Conservation (phyloP, 2,329 filamentous ascomycete species). For the Scedosporium dehoogii region DNA sequence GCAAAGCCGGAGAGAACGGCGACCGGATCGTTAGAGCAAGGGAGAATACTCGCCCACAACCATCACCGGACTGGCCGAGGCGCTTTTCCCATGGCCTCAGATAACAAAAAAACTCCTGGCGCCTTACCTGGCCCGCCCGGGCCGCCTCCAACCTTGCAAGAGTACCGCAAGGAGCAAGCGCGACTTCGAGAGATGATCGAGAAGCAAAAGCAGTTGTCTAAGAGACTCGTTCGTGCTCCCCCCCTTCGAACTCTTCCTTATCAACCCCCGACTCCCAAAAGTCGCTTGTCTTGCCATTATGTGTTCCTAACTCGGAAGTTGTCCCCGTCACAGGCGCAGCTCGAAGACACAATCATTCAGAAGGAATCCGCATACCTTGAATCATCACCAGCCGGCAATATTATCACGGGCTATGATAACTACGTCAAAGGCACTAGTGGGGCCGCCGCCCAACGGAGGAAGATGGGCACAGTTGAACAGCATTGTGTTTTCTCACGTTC, state of each 20-base stretch:
- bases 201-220: constrained; percentile 27
- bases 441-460: constrained; percentile 52
- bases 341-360: constrained; percentile 73
- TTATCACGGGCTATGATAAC: constrained; percentile 94
- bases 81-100: not conserved
- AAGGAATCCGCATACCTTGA: constrained; percentile 86
- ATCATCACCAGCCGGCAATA: constrained; percentile 82
- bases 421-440: constrained; percentile 83
- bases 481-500: constrained; percentile 65
- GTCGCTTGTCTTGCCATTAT: constrained; percentile 21
- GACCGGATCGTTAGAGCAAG: not conserved
- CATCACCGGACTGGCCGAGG: not conserved
- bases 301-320: constrained; percentile 11
- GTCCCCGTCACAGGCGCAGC: constrained; percentile 19
- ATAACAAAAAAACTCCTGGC: constrained; percentile 2
- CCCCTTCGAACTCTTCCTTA: not conserved
- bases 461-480: constrained; percentile 54
- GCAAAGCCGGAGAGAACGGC: no score
- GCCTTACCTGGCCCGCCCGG: constrained; percentile 8
- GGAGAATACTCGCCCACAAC: not conserved
- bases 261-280: constrained; percentile 1
- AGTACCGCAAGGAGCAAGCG: constrained; percentile 41
- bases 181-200: constrained; percentile 37
- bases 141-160: constrained; percentile 27
- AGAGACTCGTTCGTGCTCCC: constrained; percentile 23